Percentiles rank a stretch among this genome's conserved stretches.
Evolutionary conservation across 345 rosid genomes (phyloP).

Genomic region (Gossypium turneri): DNA sequence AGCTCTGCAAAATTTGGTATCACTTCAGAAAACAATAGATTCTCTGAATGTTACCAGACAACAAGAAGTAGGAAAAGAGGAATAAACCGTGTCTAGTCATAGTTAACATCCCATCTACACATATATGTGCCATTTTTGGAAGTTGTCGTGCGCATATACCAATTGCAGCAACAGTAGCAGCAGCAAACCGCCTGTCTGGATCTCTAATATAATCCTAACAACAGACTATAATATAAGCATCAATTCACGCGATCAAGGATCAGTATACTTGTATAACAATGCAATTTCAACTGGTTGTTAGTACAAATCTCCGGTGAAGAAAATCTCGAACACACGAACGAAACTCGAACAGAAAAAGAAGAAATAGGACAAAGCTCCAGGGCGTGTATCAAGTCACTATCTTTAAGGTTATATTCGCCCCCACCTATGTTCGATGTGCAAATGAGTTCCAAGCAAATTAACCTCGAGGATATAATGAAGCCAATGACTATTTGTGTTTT

Average conservation of each 20-base stretch:
- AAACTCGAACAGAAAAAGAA: too few relatives aligned
- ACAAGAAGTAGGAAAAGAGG: constrained; percentile 13
- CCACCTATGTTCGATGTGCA: too few relatives aligned
- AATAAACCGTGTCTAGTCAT: constrained; percentile 62
- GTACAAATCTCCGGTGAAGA: too few relatives aligned
- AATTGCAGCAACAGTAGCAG: constrained; percentile 77
- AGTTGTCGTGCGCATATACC: constrained; percentile 76
- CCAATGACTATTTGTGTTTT: too few relatives aligned
- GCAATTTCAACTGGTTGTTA: neutral
- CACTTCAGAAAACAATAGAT: constrained; percentile 18
- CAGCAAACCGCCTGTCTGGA: constrained; percentile 89
- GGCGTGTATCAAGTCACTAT: too few relatives aligned
- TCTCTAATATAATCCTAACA: constrained; percentile 84
- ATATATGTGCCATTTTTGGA: constrained; percentile 59
- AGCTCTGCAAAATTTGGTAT: constrained; percentile 46
- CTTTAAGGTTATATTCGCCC: too few relatives aligned
- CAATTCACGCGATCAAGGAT: constrained; percentile 22
- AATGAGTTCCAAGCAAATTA: too few relatives aligned
- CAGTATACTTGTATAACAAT: neutral
- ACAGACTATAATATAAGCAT: constrained; percentile 34
- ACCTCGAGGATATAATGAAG: too few relatives aligned
- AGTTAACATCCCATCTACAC: constrained; percentile 69
- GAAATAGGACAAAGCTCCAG: too few relatives aligned
- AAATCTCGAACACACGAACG: too few relatives aligned
- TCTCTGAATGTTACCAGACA: neutral